Percentiles rank a stretch among this genome's conserved stretches.
These are phyloP conservation scores for Paraglomus brasilianum DNA, from an alignment of 192 early-diverging fungal genomes.

Conservation along the genomic window DNA sequence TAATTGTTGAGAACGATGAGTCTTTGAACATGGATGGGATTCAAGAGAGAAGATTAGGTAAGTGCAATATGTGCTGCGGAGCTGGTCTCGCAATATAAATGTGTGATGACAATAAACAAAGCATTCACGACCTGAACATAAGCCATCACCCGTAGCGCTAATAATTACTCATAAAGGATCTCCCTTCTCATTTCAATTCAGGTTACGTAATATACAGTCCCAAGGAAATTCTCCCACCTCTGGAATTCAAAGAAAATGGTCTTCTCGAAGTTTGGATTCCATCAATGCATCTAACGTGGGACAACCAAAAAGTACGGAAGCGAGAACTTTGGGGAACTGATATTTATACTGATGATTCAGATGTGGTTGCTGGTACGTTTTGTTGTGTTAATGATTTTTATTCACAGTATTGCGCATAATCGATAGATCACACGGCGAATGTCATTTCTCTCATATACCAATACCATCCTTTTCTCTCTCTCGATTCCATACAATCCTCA, in stretches of 20 bases:
- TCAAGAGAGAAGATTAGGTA: constrained; percentile 38
- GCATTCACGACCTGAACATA: too few species aligned
- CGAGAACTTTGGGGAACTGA: constrained; percentile 82
- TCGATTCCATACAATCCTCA: constrained; percentile 45
- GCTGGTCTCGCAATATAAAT: too few species aligned
- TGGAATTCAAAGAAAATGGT: constrained; percentile 53
- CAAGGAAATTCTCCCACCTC: constrained; percentile 42
- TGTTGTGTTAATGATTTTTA: not conserved
- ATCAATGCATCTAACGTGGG: constrained; percentile 59
- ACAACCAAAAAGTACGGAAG: constrained; percentile 60
- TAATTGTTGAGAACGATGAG: constrained; percentile 41
- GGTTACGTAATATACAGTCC: constrained; percentile 52
- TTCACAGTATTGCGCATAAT: not conserved
- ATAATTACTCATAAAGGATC: not conserved
- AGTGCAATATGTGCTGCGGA: not conserved
- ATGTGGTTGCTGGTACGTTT: constrained; percentile 72
- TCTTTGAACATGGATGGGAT: constrained; percentile 35
- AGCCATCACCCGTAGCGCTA: too few species aligned
- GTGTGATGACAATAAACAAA: too few species aligned
- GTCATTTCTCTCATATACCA: too few species aligned
- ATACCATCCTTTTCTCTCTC: too few species aligned
- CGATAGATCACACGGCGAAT: too few species aligned
- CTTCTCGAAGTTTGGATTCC: constrained; percentile 67
- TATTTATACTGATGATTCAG: constrained; percentile 83
- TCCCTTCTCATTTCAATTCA: constrained; percentile 13